These are phyloP conservation scores for Colletotrichum acutatum DNA, from an alignment of 2,329 filamentous ascomycete genomes.

Conservation along the genomic window DNA sequence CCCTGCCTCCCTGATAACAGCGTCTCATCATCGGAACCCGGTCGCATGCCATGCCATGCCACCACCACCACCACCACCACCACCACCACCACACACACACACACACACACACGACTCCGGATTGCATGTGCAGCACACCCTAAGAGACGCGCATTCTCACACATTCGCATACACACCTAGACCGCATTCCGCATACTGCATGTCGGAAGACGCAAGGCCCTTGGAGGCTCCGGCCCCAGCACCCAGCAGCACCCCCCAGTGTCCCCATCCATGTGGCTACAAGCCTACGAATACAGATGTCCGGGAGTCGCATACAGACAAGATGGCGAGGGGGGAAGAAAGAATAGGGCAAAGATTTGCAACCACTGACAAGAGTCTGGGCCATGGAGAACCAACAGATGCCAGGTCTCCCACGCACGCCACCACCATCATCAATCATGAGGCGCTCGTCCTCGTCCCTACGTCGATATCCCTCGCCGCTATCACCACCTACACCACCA, in stretches of 20 bases:
- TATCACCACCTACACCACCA: constrained; percentile 12
- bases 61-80: not conserved
- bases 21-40: constrained; percentile 33
- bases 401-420: constrained; percentile 15
- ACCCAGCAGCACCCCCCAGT: not conserved
- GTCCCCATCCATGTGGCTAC: not conserved
- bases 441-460: not conserved
- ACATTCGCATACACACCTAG: constrained; percentile 30
- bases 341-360: not conserved
- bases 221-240: not conserved
- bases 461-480: not conserved
- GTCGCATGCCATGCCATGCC: constrained; percentile 3
- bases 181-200: constrained; percentile 35
- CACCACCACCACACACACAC: no score
- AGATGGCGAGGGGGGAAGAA: not conserved
- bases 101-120: not conserved
- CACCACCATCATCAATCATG: constrained; percentile 1
- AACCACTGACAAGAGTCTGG: not conserved
- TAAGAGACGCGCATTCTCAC: constrained; percentile 12
- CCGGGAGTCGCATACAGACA: not conserved
- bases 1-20: constrained; percentile 23
- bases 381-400: constrained; percentile 1
- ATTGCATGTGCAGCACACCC: not conserved
- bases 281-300: not conserved
- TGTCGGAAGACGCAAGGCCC: constrained; percentile 9